Evolutionary conservation across 441 rosid species (phyloP), one percentile per base, ranked within the genome.

Genomic region (Brassica balearica): DNA sequence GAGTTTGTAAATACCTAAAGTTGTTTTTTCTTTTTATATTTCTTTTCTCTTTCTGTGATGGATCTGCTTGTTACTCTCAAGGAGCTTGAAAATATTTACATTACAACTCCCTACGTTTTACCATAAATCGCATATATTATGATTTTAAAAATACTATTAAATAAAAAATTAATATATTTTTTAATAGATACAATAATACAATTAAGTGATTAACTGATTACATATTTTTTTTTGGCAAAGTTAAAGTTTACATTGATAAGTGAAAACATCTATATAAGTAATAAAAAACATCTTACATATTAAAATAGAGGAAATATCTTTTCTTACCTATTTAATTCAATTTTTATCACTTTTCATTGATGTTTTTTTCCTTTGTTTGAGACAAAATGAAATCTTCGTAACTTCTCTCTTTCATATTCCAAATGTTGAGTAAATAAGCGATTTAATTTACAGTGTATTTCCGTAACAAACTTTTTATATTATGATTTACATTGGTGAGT

Each of bases 51-150:
- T 87, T 83, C 77, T 15, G 82, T 77, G 84, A 29, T 65, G 87
- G 88, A 85, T 87, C 90, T 84, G 88, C 89, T 84, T 91, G 87
- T 88, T 92, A 77, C 87, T 90, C 90, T 90, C 92, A 84, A 90
- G 91, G 87, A 82, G 87, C 76, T 29, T 29, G 6, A 4, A 29
- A 6, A 29, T 4, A 29, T 29, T 29, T 29, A 55, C 14, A 22
- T 4, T 63, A 32, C n/a, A 53, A 53, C 20, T 53, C 59, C 3
- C 59, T 53, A 17, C 3, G 11, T 17, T 55, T 17, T 55, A 55
- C 2, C 60, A 55, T 17, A 55, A 17, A 17, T 55, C 23, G 8
- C 23, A 55, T 51, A n/a, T n/a, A 51, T 51, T 51, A n/a, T 5
- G 55, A 48, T 38, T 38, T 48, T 12, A 4, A 12, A 12, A 48